Evolutionary conservation across 306 rosid species (phyloP), one percentile per base, ranked within the genome.

Genomic region (Vigna mungo): DNA sequence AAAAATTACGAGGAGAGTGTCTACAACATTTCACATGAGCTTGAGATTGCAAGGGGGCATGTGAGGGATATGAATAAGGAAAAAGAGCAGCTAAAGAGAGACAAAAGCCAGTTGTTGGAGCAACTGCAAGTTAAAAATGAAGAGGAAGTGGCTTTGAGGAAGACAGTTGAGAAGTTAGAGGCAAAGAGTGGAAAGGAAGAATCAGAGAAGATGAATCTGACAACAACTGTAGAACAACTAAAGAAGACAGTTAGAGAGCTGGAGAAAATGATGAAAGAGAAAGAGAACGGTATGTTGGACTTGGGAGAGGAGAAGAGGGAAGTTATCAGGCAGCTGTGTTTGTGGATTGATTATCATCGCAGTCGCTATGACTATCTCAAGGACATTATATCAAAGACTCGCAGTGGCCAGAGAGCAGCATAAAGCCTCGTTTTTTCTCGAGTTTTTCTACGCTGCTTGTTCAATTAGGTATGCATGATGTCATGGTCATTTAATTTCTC

Each of bases 251-350:
- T 87, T 16, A 86, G 77, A 44, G 94, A 85, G 55, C 77, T 88
- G 41, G 90, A 93, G 91, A 85, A 86, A 81, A 65, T 12, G 88
- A 75, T 89, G 86, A 88, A 91, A 81, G 94, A 85, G 84, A 90
- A 92, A 82, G 90, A 88, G 11, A 85, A 84, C 12, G 88, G 88
- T 7, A 87, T 92, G 5, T 4, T 89, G 85, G 82, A 72, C n/a
- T 66, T 91, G 78, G 89, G 88, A 56, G 99, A 95, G 86, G 99
- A 95, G 89, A 95, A 95, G 86, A 81, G 94, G 74, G 97, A 95
- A 65, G 99, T 95, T 65, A 95, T 95, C 32, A 82, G 97, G 87
- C 99, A 95, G 70, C 92, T 96, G 23, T 96, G 99, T 84, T 20
- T 96, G 37, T 92, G 93, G 96, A 88, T 92, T 47, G 98, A 96